Percentiles rank a stretch among this genome's conserved stretches.
Evolutionary conservation across 2,329 filamentous ascomycete genomes (phyloP).

Genomic region (Calycina herbarum): DNA sequence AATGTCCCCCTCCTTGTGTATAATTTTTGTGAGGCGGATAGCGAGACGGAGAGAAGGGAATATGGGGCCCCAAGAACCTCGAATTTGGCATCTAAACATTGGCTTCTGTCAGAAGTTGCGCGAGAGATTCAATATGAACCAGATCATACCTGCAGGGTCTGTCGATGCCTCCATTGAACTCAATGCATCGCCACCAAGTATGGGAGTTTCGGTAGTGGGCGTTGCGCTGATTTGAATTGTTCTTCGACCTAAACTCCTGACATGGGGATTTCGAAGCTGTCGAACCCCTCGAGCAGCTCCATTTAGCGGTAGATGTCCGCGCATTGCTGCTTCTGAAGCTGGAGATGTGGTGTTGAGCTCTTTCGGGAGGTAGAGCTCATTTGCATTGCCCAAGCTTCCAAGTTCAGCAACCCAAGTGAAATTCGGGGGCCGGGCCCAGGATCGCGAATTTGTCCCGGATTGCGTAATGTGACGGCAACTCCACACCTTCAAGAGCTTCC

Average conservation of each 20-base stretch:
- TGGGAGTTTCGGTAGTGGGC: constrained; percentile 56
- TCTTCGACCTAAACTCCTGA: constrained; percentile 44
- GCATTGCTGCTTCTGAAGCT: constrained; percentile 32
- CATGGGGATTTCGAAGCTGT: constrained; percentile 26
- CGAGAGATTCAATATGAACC: constrained; percentile 5
- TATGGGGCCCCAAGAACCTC: constrained; percentile 90
- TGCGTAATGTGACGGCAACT: constrained; percentile 27
- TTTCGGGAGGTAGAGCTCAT: neutral
- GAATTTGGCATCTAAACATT: constrained; percentile 77
- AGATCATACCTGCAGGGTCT: constrained; percentile 30
- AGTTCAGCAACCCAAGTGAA: neutral
- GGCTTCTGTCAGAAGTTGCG: neutral
- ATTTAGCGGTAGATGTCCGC: constrained; percentile 32
- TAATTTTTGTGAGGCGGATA: constrained; percentile 90
- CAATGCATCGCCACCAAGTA: constrained; percentile 55
- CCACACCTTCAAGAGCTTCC: constrained; percentile 13
- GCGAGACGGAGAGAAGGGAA: constrained; percentile 87
- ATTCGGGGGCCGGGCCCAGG: constrained; percentile 13
- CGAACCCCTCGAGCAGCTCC: constrained; percentile 31
- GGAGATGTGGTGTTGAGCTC: constrained; percentile 13
- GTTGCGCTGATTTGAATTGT: constrained; percentile 63
- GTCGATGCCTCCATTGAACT: constrained; percentile 45
- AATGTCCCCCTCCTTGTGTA: constrained; percentile 91
- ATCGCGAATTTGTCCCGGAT: constrained; percentile 17
- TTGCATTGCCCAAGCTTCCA: neutral